phyloP scores from a whole-genome alignment of 192 early-diverging fungal species.

The Umbelopsis ramanniana region DNA sequence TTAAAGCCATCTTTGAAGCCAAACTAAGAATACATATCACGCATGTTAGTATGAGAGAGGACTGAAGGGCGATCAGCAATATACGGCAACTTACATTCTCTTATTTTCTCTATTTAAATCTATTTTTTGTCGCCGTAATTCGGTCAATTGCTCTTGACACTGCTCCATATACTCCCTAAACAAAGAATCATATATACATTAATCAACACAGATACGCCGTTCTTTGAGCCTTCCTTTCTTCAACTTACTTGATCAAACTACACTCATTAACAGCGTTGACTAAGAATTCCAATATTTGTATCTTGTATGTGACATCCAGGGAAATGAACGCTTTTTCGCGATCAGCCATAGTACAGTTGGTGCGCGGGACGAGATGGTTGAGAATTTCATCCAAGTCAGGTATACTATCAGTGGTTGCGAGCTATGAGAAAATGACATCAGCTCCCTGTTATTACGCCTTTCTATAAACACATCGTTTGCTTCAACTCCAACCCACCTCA shows the following conservation, averaged over 20 bases:
- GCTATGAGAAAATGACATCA: constrained; percentile 9
- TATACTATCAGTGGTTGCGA: constrained; percentile 50
- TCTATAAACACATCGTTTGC: no score
- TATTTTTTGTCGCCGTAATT: constrained; percentile 35
- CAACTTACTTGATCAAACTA: constrained; percentile 34
- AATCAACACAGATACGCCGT: neutral
- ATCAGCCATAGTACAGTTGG: constrained; percentile 29
- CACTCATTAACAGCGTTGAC: constrained; percentile 39
- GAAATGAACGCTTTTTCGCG: constrained; percentile 35
- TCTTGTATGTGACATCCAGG: constrained; percentile 26
- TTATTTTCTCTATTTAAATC: constrained; percentile 41
- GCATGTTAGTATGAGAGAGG: neutral
- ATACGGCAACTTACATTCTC: constrained; percentile 29
- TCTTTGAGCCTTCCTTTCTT: no score
- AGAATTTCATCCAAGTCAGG: constrained; percentile 50
- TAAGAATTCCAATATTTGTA: constrained; percentile 32
- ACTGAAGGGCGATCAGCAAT: neutral
- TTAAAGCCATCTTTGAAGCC: constrained; percentile 19
- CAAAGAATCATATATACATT: neutral
- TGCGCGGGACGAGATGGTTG: constrained; percentile 36
- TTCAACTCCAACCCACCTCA: constrained; percentile 31
- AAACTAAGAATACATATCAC: neutral
- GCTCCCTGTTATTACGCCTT: no score
- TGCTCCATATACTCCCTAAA: constrained; percentile 42
- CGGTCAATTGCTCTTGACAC: constrained; percentile 39